phyloP scores from a whole-genome alignment of 805 yeast genomes.

The Starmerella khaoyaiensis region DNA sequence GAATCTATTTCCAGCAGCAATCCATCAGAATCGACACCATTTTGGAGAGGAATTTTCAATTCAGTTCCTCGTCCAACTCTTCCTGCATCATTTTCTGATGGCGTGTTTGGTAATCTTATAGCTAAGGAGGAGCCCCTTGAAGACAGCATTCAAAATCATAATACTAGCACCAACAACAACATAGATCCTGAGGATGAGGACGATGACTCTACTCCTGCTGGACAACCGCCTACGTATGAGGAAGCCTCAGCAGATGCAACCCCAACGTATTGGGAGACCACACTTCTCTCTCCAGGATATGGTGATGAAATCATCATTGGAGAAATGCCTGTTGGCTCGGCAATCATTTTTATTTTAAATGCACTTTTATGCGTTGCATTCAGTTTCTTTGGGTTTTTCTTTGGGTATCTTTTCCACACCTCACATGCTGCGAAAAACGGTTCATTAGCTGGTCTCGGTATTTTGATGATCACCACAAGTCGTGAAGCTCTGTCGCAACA shows the following conservation, averaged over 20 bases:
- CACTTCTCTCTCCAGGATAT: conserved; percentile 62
- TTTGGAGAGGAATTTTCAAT: conserved; percentile 11
- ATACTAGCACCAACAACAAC: background rate
- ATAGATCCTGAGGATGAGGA: conserved; percentile 12
- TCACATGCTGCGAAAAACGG: conserved; percentile 97
- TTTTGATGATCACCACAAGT: conserved; percentile 66
- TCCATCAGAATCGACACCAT: too few species aligned
- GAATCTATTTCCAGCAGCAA: too few species aligned
- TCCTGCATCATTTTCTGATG: conserved; percentile 39
- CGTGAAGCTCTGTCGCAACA: conserved; percentile 41
- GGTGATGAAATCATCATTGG: conserved; percentile 85
- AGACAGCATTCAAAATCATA: conserved; percentile 9
- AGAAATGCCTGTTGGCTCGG: conserved; percentile 88
- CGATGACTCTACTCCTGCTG: conserved; percentile 31
- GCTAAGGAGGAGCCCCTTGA: conserved; percentile 62
- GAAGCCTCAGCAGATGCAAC: conserved; percentile 90
- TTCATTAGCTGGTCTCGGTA: conserved; percentile 79
- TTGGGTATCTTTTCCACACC: conserved; percentile 83
- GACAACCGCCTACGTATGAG: conserved; percentile 74
- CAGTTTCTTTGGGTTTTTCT: conserved; percentile 83
- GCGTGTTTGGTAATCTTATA: conserved; percentile 81
- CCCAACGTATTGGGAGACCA: conserved; percentile 94
- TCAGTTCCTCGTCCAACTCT: conserved; percentile 2
- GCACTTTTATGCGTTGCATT: conserved; percentile 77
- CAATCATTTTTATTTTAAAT: conserved; percentile 86